Percentiles rank a stretch among this genome's conserved stretches.
These are phyloP conservation scores for Lophiotrema nucula DNA, from an alignment of 495 filamentous ascomycete species.

Conservation along the genomic window DNA sequence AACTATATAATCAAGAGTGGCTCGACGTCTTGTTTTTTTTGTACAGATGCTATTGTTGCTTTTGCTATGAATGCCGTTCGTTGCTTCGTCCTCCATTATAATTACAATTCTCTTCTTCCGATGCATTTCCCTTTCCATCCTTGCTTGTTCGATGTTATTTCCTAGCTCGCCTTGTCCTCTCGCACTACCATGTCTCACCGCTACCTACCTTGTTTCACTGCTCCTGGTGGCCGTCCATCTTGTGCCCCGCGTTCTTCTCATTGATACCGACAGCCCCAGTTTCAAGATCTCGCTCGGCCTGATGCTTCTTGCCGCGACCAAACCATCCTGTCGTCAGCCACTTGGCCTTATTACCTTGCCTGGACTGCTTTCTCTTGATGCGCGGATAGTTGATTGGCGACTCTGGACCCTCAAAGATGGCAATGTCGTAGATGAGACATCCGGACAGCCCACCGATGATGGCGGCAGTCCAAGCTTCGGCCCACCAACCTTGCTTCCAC, in stretches of 20 bases:
- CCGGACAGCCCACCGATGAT: constrained; percentile 1
- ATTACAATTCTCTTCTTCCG: too few species aligned
- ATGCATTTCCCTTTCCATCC: too few species aligned
- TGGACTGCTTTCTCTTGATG: constrained; percentile 3
- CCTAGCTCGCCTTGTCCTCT: too few species aligned
- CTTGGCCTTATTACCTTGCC: constrained; percentile 3
- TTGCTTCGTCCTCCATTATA: too few species aligned
- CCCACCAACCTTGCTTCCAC: constrained; percentile 3
- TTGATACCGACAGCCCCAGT: background rate
- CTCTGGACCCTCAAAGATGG: constrained; percentile 12
- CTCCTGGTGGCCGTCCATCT: background rate
- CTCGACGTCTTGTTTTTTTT: too few species aligned
- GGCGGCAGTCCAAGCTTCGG: constrained; percentile 3
- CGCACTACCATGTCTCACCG: too few species aligned
- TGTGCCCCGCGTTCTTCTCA: constrained; percentile 2
- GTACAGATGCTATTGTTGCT: too few species aligned
- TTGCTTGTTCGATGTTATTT: too few species aligned
- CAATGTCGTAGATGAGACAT: constrained; percentile 4
- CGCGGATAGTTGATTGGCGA: constrained; percentile 4
- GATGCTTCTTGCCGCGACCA: background rate
- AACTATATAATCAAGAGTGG: too few species aligned
- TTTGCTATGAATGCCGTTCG: too few species aligned
- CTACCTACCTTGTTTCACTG: too few species aligned
- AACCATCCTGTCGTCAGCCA: constrained; percentile 5
- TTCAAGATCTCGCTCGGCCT: constrained; percentile 1